Percentiles rank a stretch among this genome's conserved stretches.
Evolutionary conservation across 345 rosid species (phyloP).

Genomic region (Geranium rotundifolium): DNA sequence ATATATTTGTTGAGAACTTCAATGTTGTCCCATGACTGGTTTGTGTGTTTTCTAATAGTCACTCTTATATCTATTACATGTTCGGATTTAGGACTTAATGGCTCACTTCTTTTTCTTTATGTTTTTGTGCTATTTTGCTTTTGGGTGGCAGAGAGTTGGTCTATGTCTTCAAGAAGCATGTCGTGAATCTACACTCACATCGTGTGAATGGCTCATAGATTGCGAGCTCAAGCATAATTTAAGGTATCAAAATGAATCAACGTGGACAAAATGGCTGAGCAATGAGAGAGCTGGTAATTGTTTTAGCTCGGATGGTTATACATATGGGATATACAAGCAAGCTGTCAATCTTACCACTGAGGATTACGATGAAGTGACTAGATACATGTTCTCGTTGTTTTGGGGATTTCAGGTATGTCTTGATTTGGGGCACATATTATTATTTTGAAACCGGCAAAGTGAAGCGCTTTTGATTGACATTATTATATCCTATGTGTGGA

Average conservation of each 20-base stretch:
- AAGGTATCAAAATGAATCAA: fast-evolving
- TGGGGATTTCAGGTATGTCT: constrained; percentile 89
- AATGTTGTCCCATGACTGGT: no score
- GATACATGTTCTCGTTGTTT: constrained; percentile 68
- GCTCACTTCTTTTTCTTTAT: no score
- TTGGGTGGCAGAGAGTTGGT: constrained; percentile 61
- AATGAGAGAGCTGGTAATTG: constrained; percentile 36
- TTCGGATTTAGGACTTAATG: no score
- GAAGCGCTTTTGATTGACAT: neutral
- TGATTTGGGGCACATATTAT: neutral
- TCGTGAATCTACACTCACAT: neutral
- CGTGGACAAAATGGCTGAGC: constrained; percentile 17
- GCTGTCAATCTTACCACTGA: constrained; percentile 49
- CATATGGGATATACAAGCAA: constrained; percentile 46
- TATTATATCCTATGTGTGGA: neutral
- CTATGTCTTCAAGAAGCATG: constrained; percentile 75
- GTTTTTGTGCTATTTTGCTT: no score
- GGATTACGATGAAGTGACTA: constrained; percentile 20
- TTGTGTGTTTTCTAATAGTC: no score
- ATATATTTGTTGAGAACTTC: no score
- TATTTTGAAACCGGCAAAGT: no score
- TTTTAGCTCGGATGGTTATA: constrained; percentile 26
- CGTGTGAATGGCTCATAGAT: constrained; percentile 42
- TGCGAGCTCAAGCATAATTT: constrained; percentile 30
- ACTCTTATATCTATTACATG: no score